Percentiles rank a stretch among this genome's conserved stretches.
Conservation (phyloP, 345 rosid genomes). For the Toxicodendron radicans region DNA sequence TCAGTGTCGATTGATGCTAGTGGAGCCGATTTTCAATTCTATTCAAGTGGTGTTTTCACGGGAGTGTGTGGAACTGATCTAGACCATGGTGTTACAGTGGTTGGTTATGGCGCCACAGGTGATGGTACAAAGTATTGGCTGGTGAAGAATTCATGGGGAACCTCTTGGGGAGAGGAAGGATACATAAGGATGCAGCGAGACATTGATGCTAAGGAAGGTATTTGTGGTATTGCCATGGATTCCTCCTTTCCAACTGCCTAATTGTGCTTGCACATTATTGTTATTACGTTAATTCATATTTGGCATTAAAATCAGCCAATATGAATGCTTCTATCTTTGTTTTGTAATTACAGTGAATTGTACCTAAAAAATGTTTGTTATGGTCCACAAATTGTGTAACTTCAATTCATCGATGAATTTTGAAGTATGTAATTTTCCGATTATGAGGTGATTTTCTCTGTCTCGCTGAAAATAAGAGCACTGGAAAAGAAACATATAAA, state of each 20-base stretch:
- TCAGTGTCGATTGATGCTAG: conserved; percentile 35
- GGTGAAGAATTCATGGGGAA: conserved; percentile 45
- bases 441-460: too few relatives aligned
- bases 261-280: neutral
- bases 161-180: conserved; percentile 31
- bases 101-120: conserved; percentile 33
- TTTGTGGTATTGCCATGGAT: conserved; percentile 35
- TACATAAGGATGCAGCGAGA: conserved; percentile 35
- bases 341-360: neutral
- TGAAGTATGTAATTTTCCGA: neutral
- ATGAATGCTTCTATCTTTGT: neutral
- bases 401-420: neutral
- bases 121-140: conserved; percentile 39
- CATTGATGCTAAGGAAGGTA: conserved; percentile 21
- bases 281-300: too few relatives aligned
- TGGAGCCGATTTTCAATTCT: conserved; percentile 27
- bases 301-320: too few relatives aligned
- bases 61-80: conserved; percentile 31
- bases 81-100: conserved; percentile 29
- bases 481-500: too few relatives aligned
- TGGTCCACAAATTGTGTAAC: too few relatives aligned
- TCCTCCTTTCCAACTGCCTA: conserved; percentile 29
- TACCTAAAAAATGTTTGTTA: neutral
- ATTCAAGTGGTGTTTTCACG: conserved; percentile 29
- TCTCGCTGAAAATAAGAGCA: too few relatives aligned